A percentile compares a stretch with the other conserved stretches of the same genome.
Evolutionary conservation across 2,329 filamentous ascomycete genomes (phyloP).

Genomic region (Fusarium acutatum): DNA sequence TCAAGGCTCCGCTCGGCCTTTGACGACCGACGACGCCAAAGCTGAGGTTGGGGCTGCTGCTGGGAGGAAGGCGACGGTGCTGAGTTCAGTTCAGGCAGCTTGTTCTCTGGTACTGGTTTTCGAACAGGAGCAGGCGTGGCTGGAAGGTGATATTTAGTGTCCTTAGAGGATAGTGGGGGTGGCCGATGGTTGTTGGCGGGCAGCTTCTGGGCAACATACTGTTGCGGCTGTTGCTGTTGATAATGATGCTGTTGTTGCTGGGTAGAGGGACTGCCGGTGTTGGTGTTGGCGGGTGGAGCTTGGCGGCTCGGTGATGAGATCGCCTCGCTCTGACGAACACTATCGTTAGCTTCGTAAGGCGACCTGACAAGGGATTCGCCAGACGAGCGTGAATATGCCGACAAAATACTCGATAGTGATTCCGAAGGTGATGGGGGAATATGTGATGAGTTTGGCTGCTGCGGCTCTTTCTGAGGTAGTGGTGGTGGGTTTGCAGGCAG

Average conservation of each 20-base stretch:
- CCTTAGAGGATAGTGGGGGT: constrained; percentile 43
- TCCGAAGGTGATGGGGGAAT: constrained; percentile 52
- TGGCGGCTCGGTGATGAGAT: constrained; percentile 36
- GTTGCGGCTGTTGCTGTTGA: constrained; percentile 28
- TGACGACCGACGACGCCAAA: constrained; percentile 61
- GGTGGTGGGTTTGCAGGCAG: constrained; percentile 24
- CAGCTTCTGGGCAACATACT: constrained; percentile 32
- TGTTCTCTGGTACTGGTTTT: constrained; percentile 16
- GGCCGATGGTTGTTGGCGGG: constrained; percentile 12
- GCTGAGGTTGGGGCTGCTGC: constrained; percentile 44
- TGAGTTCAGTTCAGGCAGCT: constrained; percentile 28
- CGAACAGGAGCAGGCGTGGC: constrained; percentile 31
- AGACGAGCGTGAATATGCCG: constrained; percentile 61
- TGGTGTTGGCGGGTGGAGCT: constrained; percentile 37
- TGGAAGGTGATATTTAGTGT: constrained; percentile 34
- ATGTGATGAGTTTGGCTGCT: constrained; percentile 21
- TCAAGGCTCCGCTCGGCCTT: constrained; percentile 58
- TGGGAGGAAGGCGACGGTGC: constrained; percentile 38
- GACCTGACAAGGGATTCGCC: constrained; percentile 55
- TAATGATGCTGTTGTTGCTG: constrained; percentile 28
- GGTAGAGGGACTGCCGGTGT: constrained; percentile 31
- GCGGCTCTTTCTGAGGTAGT: constrained; percentile 24
- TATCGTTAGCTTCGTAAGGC: constrained; percentile 48
- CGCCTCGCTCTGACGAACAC: constrained; percentile 33
- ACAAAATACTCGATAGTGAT: constrained; percentile 64